Conservation (phyloP, 2,329 filamentous ascomycete species). For the Diaporthe humulicola region DNA sequence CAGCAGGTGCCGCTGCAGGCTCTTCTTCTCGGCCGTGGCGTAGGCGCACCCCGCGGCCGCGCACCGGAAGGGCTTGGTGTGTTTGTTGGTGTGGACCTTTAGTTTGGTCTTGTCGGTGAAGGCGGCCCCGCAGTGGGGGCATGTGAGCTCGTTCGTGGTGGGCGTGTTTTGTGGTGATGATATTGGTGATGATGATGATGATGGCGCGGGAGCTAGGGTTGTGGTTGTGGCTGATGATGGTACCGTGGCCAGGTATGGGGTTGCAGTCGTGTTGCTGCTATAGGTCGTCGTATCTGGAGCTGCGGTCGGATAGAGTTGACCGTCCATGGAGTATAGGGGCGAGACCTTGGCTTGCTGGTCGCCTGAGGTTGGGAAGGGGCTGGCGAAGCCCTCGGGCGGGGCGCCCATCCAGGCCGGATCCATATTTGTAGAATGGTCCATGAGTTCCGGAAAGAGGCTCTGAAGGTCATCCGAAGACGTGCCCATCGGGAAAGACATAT, state of each 20-base stretch:
- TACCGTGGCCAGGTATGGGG: neutral
- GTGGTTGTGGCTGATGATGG: neutral
- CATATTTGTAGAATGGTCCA: neutral
- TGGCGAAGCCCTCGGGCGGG: neutral
- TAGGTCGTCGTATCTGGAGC: neutral
- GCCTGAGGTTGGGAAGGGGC: neutral
- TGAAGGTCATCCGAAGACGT: neutral
- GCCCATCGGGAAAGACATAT: neutral
- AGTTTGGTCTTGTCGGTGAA: conserved; percentile 33
- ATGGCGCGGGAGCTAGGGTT: too few relatives aligned
- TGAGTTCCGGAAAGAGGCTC: conserved; percentile 8
- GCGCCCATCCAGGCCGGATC: neutral
- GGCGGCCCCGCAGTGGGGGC: conserved; percentile 29
- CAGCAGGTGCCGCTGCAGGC: conserved; percentile 36
- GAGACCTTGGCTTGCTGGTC: neutral
- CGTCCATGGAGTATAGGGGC: neutral
- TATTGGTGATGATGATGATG: neutral
- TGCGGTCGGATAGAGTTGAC: neutral
- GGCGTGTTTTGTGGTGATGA: neutral
- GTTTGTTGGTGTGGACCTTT: conserved; percentile 38
- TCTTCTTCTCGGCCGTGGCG: conserved; percentile 38
- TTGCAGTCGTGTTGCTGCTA: rapidly evolving
- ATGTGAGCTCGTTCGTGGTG: neutral
- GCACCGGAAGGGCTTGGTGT: conserved; percentile 39
- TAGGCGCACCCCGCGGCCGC: conserved; percentile 28